Base-by-base conservation (phyloP, 805 yeast species). In the Blastobotrys americana region DNA sequence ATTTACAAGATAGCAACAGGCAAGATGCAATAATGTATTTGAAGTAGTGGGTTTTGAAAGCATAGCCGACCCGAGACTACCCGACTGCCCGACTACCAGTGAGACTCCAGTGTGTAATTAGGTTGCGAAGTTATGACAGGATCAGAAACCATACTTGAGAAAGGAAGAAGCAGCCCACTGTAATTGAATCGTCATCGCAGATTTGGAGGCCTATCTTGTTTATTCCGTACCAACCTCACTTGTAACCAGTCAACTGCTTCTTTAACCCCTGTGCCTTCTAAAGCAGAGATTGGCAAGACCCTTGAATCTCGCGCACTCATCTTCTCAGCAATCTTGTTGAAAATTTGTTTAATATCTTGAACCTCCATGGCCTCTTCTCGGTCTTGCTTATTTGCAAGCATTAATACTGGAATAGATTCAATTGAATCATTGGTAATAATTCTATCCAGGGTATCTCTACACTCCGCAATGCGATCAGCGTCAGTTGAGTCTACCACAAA, bases 361-460 rank as follows among this genome's bases (percentile, higher is more conserved):
- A 84, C 80, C 59, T 83, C 90, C 63, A 84, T 64, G 47, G 80
- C 74, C 40, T 77, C 80, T 45, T 76, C 78, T 28, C 79, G 61
- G 59, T 93, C 97, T 67, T 89, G 96, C 61, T 93, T 93, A 63
- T 93, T 90, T 5, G 97, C 97, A 57, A 90, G 71, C 96, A 90
- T 90, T 46, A 90, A 70, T 6, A 90, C 78, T 1, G 97, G 98
- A 15, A 88, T 82, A 23, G 94, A 88, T 45, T 80, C 85, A 10
- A 75, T 68, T 16, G 70, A 70, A 47, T 80, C 84, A 59, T 74
- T 74, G 41, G 72, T 69, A 59, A 87, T 80, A 16, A 77, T 62
- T 1, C 66, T 45, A 41, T 61, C 66, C 43, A 88, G 68, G 1
- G 82, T 79, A 19, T 76, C 77, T 52, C 78, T 73, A 65, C 96